phyloP scores from a whole-genome alignment of 2,329 filamentous ascomycete species.

The Aureobasidium leucospermi region DNA sequence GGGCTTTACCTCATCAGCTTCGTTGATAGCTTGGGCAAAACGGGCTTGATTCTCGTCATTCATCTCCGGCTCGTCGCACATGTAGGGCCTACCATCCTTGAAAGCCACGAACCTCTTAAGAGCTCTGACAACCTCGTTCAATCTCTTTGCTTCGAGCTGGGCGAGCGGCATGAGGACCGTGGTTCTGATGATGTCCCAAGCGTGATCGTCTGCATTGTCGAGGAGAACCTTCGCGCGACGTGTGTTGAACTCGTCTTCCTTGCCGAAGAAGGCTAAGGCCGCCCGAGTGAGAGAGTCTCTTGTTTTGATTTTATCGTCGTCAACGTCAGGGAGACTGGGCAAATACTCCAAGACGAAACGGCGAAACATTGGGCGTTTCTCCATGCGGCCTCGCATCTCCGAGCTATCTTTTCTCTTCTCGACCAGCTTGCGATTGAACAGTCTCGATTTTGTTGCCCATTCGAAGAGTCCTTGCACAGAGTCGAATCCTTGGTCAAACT shows the following conservation, averaged over 20 bases:
- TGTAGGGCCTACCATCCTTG: background rate
- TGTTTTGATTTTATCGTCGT: constrained; percentile 20
- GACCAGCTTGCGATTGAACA: constrained; percentile 46
- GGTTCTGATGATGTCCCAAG: constrained; percentile 15
- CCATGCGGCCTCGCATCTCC: constrained; percentile 53
- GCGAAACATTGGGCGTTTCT: constrained; percentile 49
- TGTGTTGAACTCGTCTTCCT: constrained; percentile 18
- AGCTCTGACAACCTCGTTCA: constrained; percentile 20
- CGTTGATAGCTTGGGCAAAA: constrained; percentile 3
- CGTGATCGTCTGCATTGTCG: constrained; percentile 19
- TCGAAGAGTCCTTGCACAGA: constrained; percentile 51
- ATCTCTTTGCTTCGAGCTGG: constrained; percentile 15
- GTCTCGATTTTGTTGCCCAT: constrained; percentile 51
- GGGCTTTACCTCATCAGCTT: constrained; percentile 16
- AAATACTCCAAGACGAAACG: constrained; percentile 58
- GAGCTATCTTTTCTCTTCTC: constrained; percentile 26
- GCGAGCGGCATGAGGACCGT: constrained; percentile 17
- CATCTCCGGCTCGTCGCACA: constrained; percentile 16
- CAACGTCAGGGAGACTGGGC: constrained; percentile 28
- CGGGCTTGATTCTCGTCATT: constrained; percentile 15
- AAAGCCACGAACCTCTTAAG: constrained; percentile 19
- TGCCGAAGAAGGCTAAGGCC: constrained; percentile 39
- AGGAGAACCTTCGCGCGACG: constrained; percentile 17
- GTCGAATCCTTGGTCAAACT: constrained; percentile 51
- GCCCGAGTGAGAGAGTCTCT: constrained; percentile 45